Evolutionary conservation across 176 grass and related monocot species (phyloP).

Genomic region (Juncus inflexus): DNA sequence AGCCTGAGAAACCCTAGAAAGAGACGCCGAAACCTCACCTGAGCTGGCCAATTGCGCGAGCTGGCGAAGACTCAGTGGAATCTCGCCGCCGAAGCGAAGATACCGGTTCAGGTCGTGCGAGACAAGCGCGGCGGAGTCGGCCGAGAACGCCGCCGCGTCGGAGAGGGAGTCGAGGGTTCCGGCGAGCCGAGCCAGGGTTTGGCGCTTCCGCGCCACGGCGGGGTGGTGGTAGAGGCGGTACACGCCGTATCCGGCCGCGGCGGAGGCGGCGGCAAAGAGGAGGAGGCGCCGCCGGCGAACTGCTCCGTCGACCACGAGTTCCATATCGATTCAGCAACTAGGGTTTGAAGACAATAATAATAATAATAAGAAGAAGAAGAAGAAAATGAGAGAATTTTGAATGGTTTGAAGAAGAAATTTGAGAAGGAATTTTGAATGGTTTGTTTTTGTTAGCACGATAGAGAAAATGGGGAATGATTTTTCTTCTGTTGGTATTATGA

Average conservation of each 20-base stretch:
- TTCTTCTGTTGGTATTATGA: no score
- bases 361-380: not conserved
- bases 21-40: slow-evolving; percentile 47
- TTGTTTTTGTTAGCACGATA: no score
- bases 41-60: slow-evolving; percentile 69
- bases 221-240: slow-evolving; percentile 91
- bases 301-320: slow-evolving; percentile 35
- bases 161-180: slow-evolving; percentile 43
- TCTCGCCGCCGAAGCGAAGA: slow-evolving; percentile 66
- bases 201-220: slow-evolving; percentile 44
- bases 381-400: not conserved
- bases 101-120: slow-evolving; percentile 67
- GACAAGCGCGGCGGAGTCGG: slow-evolving; percentile 53
- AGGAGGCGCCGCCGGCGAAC: slow-evolving; percentile 53
- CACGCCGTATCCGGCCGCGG: slow-evolving; percentile 39
- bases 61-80: slow-evolving; percentile 66
- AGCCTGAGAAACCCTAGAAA: slow-evolving; percentile 58
- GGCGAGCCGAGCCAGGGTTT: slow-evolving; percentile 46
- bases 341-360: not conserved
- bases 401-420: not conserved
- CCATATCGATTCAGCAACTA: slow-evolving; percentile 24
- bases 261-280: slow-evolving; percentile 30
- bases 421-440: not conserved
- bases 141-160: slow-evolving; percentile 53
- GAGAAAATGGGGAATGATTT: no score